These are phyloP conservation scores for Globisporangium viniferum DNA, from an alignment of 352 stramenopile genomes.

Conservation along the genomic window DNA sequence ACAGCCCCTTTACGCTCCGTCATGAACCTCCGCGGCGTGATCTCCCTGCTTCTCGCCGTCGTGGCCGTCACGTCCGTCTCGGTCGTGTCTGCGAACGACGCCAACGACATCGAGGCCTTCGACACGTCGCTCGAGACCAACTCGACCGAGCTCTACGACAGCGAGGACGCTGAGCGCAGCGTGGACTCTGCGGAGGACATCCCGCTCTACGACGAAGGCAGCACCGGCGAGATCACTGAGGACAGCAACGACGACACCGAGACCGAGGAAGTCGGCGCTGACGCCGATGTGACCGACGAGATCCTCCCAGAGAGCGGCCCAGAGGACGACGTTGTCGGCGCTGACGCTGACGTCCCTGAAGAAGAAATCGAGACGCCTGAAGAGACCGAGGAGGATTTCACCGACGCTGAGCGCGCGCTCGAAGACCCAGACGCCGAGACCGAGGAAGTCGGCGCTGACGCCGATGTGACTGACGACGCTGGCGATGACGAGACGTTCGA, in stretches of 20 bases:
- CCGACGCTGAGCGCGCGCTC: no score
- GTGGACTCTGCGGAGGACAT: neutral
- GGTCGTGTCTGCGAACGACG: conserved; percentile 9
- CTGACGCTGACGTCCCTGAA: neutral
- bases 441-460: neutral
- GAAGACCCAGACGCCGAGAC: neutral
- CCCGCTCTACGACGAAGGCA: neutral
- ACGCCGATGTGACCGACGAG: no score
- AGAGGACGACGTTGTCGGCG: no score
- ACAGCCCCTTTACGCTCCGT: neutral
- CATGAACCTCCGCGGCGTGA: conserved; percentile 16
- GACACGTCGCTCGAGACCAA: conserved; percentile 2
- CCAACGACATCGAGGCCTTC: conserved; percentile 6
- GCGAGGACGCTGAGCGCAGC: neutral
- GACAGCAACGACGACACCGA: neutral
- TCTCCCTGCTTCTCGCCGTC: conserved; percentile 13
- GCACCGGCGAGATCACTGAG: no score
- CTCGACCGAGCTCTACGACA: conserved; percentile 5
- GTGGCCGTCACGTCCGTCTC: conserved; percentile 13
- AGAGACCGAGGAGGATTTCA: no score
- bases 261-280: neutral
- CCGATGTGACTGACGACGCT: no score
- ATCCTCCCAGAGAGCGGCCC: no score
- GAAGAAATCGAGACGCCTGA: neutral
- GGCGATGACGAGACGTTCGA: neutral